Evolutionary conservation across 164 flowering plant genomes (phyloP).

Genomic region (Chimonanthus salicifolius): DNA sequence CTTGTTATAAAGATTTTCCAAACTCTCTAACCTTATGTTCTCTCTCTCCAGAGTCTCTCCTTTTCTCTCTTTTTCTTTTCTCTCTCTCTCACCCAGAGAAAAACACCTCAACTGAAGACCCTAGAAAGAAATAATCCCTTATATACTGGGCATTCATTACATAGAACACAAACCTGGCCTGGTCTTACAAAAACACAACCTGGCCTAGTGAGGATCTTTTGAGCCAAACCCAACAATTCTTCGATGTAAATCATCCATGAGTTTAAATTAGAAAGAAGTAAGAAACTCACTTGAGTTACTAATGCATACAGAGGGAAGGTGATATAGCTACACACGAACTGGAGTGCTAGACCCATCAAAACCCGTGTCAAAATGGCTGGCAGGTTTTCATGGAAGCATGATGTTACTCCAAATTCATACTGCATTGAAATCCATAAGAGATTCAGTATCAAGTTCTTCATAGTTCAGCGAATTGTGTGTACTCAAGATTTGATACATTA

Average conservation of each 20-base stretch:
- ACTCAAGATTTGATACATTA: background rate
- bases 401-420: conserved; percentile 41
- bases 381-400: conserved; percentile 54
- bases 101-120: background rate
- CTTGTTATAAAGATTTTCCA: too few species aligned
- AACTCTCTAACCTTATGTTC: too few species aligned
- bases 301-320: conserved; percentile 70
- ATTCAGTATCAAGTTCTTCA: background rate
- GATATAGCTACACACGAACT: conserved; percentile 58
- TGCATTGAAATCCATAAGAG: conserved; percentile 20
- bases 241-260: too few species aligned
- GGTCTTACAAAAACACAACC: too few species aligned
- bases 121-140: too few species aligned
- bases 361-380: conserved; percentile 26
- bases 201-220: too few species aligned
- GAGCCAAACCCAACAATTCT: too few species aligned
- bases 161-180: too few species aligned
- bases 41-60: too few species aligned
- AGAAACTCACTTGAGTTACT: conserved; percentile 57
- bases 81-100: too few species aligned
- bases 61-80: too few species aligned
- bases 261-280: too few species aligned
- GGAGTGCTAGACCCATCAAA: conserved; percentile 42
- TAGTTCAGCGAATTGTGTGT: background rate
- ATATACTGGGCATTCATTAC: background rate